Evolutionary conservation across 202 grass and related monocot species (phyloP).

Genomic region (Musa balbisiana): DNA sequence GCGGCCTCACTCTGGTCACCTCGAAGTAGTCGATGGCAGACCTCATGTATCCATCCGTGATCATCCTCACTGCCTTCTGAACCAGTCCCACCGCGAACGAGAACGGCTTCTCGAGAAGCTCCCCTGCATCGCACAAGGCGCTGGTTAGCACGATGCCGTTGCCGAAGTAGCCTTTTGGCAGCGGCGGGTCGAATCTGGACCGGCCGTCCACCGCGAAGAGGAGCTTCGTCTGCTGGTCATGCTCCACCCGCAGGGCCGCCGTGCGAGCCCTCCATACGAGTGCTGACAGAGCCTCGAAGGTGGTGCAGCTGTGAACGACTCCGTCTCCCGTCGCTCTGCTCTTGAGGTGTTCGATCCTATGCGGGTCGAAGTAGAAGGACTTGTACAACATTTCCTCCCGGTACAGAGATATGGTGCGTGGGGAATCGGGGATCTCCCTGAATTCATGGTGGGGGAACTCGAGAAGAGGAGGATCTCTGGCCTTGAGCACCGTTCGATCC

Average conservation of each 20-base stretch:
- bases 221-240: conserved; percentile 38
- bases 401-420: neutral
- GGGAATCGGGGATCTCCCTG: conserved; percentile 10
- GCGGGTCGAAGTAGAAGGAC: conserved; percentile 49
- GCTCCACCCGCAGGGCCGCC: conserved; percentile 28
- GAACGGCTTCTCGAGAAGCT: conserved; percentile 29
- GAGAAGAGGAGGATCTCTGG: conserved; percentile 38
- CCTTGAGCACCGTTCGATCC: conserved; percentile 42
- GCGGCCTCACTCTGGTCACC: conserved; percentile 46
- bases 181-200: conserved; percentile 40
- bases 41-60: conserved; percentile 49
- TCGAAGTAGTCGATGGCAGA: conserved; percentile 81
- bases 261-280: conserved; percentile 61
- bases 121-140: conserved; percentile 38
- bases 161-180: conserved; percentile 62
- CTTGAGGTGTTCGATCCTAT: conserved; percentile 36
- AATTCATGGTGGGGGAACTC: conserved; percentile 62
- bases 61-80: conserved; percentile 36
- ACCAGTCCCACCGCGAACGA: conserved; percentile 32
- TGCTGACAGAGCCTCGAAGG: conserved; percentile 56
- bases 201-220: conserved; percentile 70
- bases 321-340: conserved; percentile 15
- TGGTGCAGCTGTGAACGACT: conserved; percentile 24
- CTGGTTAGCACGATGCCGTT: conserved; percentile 69
- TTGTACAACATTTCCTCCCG: conserved; percentile 33